Percentiles rank a stretch among this genome's conserved stretches.
These are phyloP conservation scores for Fusarium sp. DNA, from an alignment of 2,329 filamentous ascomycete genomes.

Conservation along the genomic window DNA sequence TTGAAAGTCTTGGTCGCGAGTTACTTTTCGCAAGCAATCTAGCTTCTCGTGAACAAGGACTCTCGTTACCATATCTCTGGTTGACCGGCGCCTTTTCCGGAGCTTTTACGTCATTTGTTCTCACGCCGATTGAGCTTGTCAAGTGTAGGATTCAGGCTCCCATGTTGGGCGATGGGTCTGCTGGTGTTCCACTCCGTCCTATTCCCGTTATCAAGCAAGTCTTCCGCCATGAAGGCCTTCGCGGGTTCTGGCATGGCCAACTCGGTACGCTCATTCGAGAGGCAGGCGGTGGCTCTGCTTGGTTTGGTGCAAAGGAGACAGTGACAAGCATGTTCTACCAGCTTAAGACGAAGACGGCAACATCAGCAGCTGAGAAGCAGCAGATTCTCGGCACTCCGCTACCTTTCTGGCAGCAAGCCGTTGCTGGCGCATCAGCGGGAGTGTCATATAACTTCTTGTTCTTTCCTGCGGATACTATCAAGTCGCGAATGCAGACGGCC, in stretches of 20 bases:
- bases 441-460: constrained; percentile 97
- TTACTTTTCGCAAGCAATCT: constrained; percentile 68
- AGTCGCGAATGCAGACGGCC: constrained; percentile 94
- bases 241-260: constrained; percentile 95
- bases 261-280: constrained; percentile 93
- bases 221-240: constrained; percentile 83
- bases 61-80: constrained; percentile 82
- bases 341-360: constrained; percentile 60
- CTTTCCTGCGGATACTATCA: constrained; percentile 97
- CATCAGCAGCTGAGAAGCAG: constrained; percentile 56
- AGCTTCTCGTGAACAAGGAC: constrained; percentile 64
- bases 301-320: constrained; percentile 94
- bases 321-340: constrained; percentile 77
- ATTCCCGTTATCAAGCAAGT: constrained; percentile 80
- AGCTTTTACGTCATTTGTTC: constrained; percentile 86
- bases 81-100: constrained; percentile 88
- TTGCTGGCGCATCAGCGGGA: constrained; percentile 88
- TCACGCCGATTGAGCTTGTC: constrained; percentile 95
- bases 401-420: constrained; percentile 86
- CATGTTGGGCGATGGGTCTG: constrained; percentile 55
- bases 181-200: constrained; percentile 68
- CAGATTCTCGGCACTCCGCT: constrained; percentile 65
- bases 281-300: constrained; percentile 91
- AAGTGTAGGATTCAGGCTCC: constrained; percentile 98
- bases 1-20: constrained; percentile 81